phyloP scores from a whole-genome alignment of 2,329 filamentous ascomycete species.

The Onygena corvina region DNA sequence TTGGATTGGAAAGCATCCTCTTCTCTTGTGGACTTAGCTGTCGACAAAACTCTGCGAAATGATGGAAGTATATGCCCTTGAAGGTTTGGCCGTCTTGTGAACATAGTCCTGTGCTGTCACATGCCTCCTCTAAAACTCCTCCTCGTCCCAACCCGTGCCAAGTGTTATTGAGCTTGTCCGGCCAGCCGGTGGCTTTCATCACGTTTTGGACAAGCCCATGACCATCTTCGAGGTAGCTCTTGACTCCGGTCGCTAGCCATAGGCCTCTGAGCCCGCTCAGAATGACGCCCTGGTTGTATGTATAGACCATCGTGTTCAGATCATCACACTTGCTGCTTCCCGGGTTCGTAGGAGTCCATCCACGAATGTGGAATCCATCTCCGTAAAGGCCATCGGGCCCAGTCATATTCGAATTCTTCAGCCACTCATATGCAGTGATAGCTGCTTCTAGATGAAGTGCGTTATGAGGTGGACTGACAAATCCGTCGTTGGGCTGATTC shows the following conservation, averaged over 20 bases:
- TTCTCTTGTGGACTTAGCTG: conserved; percentile 43
- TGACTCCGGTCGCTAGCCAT: conserved; percentile 64
- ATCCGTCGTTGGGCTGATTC: conserved; percentile 17
- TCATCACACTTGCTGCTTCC: conserved; percentile 64
- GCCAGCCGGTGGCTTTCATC: conserved; percentile 68
- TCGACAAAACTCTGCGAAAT: conserved; percentile 66
- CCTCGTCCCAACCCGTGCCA: conserved; percentile 68
- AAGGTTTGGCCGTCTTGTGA: conserved; percentile 80
- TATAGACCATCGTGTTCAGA: conserved; percentile 81
- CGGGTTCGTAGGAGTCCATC: conserved; percentile 44
- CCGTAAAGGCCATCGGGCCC: conserved; percentile 62
- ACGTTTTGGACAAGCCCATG: conserved; percentile 64
- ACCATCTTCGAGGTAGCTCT: conserved; percentile 62
- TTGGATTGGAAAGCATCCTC: conserved; percentile 34
- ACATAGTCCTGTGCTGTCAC: conserved; percentile 62
- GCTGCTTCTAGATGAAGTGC: conserved; percentile 60
- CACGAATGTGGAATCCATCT: conserved; percentile 78
- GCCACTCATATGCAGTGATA: conserved; percentile 67
- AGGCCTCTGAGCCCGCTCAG: conserved; percentile 69
- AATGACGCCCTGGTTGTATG: conserved; percentile 89
- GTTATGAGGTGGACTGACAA: conserved; percentile 39
- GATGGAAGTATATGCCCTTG: conserved; percentile 92
- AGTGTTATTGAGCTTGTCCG: conserved; percentile 28
- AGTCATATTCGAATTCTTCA: conserved; percentile 67
- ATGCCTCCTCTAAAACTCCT: conserved; percentile 73